Percentiles rank a stretch among this genome's conserved stretches.
phyloP scores from a whole-genome alignment of 768 basidiomycete species.

The Pleurotus tuoliensis region DNA sequence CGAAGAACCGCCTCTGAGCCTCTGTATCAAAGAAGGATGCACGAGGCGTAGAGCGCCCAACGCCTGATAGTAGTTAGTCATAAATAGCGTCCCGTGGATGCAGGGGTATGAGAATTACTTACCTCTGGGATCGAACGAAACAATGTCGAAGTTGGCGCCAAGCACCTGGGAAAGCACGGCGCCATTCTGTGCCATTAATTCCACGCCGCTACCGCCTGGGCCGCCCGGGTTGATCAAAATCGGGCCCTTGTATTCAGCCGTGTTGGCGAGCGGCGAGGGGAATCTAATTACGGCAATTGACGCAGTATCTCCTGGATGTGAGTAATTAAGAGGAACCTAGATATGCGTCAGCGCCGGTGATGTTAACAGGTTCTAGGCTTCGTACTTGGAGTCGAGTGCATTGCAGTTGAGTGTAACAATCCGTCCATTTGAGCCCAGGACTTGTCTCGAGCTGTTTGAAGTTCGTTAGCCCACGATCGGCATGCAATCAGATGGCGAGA shows the following conservation, averaged over 20 bases:
- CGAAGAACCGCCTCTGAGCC: constrained; percentile 29
- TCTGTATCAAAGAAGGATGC: constrained; percentile 31
- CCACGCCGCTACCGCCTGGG: constrained; percentile 42
- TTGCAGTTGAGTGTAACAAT: constrained; percentile 17
- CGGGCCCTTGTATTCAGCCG: constrained; percentile 35
- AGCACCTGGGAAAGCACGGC: constrained; percentile 24
- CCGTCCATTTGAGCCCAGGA: constrained; percentile 20
- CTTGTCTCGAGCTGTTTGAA: background rate
- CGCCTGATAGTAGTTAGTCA: constrained; percentile 18
- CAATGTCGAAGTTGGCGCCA: constrained; percentile 41
- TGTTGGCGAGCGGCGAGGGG: constrained; percentile 25
- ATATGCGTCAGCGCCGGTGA: background rate
- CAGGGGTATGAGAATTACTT: constrained; percentile 17
- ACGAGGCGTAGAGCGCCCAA: constrained; percentile 29
- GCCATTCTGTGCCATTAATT: constrained; percentile 19
- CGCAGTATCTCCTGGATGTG: constrained; percentile 34
- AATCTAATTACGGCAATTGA: constrained; percentile 39
- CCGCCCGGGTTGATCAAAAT: constrained; percentile 47
- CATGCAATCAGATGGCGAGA: background rate
- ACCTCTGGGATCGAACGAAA: constrained; percentile 48
- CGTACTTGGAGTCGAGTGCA: constrained; percentile 23
- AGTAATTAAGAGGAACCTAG: constrained; percentile 45
- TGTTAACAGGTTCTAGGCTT: background rate
- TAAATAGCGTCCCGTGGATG: background rate
- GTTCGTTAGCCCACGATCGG: background rate